Conservation (phyloP, 2,329 filamentous ascomycete genomes). For the Ophiocordyceps polyrhachis-furcata region DNA sequence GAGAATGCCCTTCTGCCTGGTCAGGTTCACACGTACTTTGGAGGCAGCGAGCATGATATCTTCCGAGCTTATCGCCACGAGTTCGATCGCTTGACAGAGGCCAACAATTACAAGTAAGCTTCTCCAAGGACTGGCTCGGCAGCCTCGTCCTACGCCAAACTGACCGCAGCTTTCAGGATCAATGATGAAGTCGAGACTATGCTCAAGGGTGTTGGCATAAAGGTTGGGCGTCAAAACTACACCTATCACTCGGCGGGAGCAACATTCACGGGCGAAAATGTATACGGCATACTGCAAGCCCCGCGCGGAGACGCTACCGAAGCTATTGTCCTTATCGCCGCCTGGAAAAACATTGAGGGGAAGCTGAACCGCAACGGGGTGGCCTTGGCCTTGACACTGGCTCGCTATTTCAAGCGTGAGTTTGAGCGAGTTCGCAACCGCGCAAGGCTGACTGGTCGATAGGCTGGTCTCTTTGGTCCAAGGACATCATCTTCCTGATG, state of each 20-base stretch:
- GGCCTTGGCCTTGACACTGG: conserved; percentile 66
- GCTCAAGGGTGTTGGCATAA: conserved; percentile 61
- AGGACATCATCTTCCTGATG: conserved; percentile 88
- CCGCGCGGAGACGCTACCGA: conserved; percentile 92
- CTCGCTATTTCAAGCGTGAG: conserved; percentile 79
- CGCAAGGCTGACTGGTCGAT: conserved; percentile 5
- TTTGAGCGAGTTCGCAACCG: not conserved
- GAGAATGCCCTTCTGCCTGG: conserved; percentile 92
- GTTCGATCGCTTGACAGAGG: conserved; percentile 41
- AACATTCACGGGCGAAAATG: conserved; percentile 63
- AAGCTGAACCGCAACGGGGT: conserved; percentile 75
- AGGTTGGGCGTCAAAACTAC: conserved; percentile 76
- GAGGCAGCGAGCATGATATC: conserved; percentile 87
- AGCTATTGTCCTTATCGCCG: conserved; percentile 79
- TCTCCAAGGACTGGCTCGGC: not conserved
- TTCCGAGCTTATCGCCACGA: conserved; percentile 82
- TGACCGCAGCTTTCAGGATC: conserved; percentile 19
- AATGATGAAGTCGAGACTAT: conserved; percentile 60
- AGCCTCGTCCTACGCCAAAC: not conserved
- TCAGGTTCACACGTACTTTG: conserved; percentile 95
- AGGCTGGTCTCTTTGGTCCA: conserved; percentile 96
- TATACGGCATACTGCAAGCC: conserved; percentile 84
- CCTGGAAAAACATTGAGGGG: conserved; percentile 68
- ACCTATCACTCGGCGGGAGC: conserved; percentile 64
- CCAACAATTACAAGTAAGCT: conserved; percentile 33